phyloP scores from a whole-genome alignment of 495 filamentous ascomycete species.

The Penicillium soppii region DNA sequence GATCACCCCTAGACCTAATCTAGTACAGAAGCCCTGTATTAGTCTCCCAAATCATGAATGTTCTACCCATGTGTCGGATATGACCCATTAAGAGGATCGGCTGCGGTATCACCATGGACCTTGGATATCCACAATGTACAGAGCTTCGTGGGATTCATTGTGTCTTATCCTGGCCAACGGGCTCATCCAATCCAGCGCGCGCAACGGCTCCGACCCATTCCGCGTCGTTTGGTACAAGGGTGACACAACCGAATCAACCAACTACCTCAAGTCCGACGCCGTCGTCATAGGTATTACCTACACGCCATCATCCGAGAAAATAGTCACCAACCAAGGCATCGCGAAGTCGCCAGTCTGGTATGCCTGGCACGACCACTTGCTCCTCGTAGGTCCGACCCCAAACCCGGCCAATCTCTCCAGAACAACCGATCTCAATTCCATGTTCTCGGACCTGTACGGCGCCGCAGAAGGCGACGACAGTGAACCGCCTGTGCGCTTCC shows the following conservation, averaged over 20 bases:
- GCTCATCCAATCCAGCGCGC: slow-evolving; percentile 32
- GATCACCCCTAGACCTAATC: no score
- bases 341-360: slow-evolving; percentile 29
- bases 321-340: slow-evolving; percentile 35
- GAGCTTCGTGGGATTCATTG: no score
- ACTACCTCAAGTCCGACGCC: slow-evolving; percentile 31
- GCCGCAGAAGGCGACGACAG: slow-evolving; percentile 22
- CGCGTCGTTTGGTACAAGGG: slow-evolving; percentile 38
- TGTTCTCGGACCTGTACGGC: slow-evolving; percentile 31
- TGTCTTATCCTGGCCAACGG: slow-evolving; percentile 35
- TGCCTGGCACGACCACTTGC: slow-evolving; percentile 40
- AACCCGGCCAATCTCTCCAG: slow-evolving; percentile 30
- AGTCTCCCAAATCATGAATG: no score
- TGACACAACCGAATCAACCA: slow-evolving; percentile 43
- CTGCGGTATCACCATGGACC: no score
- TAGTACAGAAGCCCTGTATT: no score
- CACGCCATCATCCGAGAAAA: slow-evolving; percentile 34
- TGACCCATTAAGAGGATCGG: no score
- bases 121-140: no score
- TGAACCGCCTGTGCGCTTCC: slow-evolving; percentile 30
- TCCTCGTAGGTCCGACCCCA: slow-evolving; percentile 31
- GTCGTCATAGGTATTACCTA: slow-evolving; percentile 46
- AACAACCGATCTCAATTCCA: slow-evolving; percentile 20
- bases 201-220: slow-evolving; percentile 30
- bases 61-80: no score